A percentile compares a stretch with the other conserved stretches of the same genome.
phyloP scores from a whole-genome alignment of 805 yeast genomes.

The Pichia heedii region DNA sequence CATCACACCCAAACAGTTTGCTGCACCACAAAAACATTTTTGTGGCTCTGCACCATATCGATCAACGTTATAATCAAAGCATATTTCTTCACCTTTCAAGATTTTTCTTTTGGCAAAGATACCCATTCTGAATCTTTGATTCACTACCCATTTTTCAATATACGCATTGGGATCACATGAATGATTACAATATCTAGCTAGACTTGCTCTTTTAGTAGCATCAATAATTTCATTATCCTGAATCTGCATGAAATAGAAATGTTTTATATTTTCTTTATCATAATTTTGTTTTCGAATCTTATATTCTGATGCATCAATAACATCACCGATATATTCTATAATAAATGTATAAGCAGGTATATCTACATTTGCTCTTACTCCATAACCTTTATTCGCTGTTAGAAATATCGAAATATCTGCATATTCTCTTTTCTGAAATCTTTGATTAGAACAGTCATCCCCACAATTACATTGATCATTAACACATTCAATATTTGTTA shows the following conservation, averaged over 20 bases:
- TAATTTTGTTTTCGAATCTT: constrained; percentile 65
- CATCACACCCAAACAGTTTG: constrained; percentile 84
- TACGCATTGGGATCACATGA: constrained; percentile 92
- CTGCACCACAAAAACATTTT: constrained; percentile 88
- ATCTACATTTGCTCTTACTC: constrained; percentile 61
- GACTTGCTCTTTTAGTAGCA: constrained; percentile 81
- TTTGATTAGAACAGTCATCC: constrained; percentile 69
- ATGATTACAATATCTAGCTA: constrained; percentile 91
- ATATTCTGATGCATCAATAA: constrained; percentile 73
- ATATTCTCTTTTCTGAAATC: constrained; percentile 73
- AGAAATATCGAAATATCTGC: constrained; percentile 72
- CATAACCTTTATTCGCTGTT: constrained; percentile 84
- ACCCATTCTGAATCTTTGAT: constrained; percentile 86
- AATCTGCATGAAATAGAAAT: constrained; percentile 93
- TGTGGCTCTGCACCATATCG: constrained; percentile 93
- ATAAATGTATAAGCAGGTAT: constrained; percentile 62
- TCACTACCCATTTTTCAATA: constrained; percentile 97
- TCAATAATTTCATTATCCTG: constrained; percentile 90
- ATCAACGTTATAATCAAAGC: constrained; percentile 90
- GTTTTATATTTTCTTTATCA: constrained; percentile 59
- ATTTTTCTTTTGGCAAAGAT: constrained; percentile 79
- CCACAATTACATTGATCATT: constrained; percentile 69
- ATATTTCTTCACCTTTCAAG: constrained; percentile 74
- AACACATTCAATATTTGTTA: constrained; percentile 87
- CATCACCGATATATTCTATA: constrained; percentile 92